A percentile compares a stretch with the other conserved stretches of the same genome.
Evolutionary conservation across 1,139 yeast genomes (phyloP).

Genomic region (Geotrichum macrosporum): DNA sequence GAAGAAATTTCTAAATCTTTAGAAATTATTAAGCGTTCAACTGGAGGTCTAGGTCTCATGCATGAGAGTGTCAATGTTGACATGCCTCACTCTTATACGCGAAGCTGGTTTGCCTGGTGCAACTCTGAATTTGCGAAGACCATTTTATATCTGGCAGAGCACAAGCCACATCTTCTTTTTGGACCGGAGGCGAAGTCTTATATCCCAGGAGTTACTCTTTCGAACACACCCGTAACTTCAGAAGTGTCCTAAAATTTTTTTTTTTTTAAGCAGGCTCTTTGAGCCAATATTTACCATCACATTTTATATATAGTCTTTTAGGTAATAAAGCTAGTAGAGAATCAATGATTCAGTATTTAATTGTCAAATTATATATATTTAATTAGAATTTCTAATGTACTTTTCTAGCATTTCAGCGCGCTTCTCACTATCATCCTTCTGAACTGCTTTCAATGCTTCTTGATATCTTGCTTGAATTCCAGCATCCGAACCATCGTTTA

Average conservation of each 20-base stretch:
- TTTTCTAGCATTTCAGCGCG: conserved; percentile 20
- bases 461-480: conserved; percentile 68
- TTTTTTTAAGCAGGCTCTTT: no score
- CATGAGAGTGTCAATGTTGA: conserved; percentile 79
- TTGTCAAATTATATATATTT: no score
- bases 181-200: conserved; percentile 30
- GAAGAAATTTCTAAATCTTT: conserved; percentile 56
- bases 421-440: conserved; percentile 21
- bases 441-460: conserved; percentile 44
- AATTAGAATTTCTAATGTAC: conserved; percentile 16
- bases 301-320: no score
- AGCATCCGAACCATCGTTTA: conserved; percentile 47
- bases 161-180: conserved; percentile 71
- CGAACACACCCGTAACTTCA: no score
- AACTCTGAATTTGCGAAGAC: conserved; percentile 88
- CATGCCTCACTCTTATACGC: conserved; percentile 45
- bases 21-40: conserved; percentile 51
- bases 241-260: no score
- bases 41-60: conserved; percentile 74
- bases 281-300: no score
- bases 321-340: no score
- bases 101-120: conserved; percentile 95
- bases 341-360: no score
- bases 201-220: conserved; percentile 11
- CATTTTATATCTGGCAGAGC: conserved; percentile 63